These are phyloP conservation scores for Barbatosphaeria neglecta DNA, from an alignment of 495 filamentous ascomycete genomes.

Conservation along the genomic window DNA sequence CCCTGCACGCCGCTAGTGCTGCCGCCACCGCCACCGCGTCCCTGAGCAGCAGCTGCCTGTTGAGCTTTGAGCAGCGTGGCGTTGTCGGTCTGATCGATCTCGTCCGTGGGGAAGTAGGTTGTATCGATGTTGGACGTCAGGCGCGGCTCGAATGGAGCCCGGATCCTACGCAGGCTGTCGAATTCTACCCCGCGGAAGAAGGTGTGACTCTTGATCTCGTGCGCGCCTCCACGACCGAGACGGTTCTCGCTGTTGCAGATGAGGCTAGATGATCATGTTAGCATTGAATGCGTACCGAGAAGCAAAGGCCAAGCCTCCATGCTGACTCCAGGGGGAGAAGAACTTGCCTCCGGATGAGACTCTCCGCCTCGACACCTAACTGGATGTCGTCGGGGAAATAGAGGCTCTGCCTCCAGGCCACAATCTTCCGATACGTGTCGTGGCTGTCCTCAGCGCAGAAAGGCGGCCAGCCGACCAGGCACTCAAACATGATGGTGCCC, in stretches of 20 bases:
- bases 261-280: constrained; percentile 48
- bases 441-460: constrained; percentile 97
- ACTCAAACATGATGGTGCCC: constrained; percentile 99
- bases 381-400: constrained; percentile 95
- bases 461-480: constrained; percentile 94
- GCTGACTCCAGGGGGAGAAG: background rate
- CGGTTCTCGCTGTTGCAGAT: constrained; percentile 87
- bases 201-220: constrained; percentile 82
- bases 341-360: constrained; percentile 69
- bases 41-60: constrained; percentile 38
- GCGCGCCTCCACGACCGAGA: constrained; percentile 69
- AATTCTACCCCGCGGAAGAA: constrained; percentile 97
- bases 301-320: background rate
- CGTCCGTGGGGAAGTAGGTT: constrained; percentile 97
- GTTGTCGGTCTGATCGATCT: constrained; percentile 88
- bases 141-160: constrained; percentile 90
- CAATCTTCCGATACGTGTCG: constrained; percentile 98
- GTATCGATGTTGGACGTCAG: constrained; percentile 87
- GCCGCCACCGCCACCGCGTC: no score
- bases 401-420: constrained; percentile 90
- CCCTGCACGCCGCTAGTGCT: constrained; percentile 11
- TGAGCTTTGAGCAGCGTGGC: constrained; percentile 56
- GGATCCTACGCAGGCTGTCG: constrained; percentile 79
- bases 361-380: constrained; percentile 75
- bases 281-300: constrained; percentile 3